phyloP scores from a whole-genome alignment of 345 rosid species.

The Mercurialis annua region DNA sequence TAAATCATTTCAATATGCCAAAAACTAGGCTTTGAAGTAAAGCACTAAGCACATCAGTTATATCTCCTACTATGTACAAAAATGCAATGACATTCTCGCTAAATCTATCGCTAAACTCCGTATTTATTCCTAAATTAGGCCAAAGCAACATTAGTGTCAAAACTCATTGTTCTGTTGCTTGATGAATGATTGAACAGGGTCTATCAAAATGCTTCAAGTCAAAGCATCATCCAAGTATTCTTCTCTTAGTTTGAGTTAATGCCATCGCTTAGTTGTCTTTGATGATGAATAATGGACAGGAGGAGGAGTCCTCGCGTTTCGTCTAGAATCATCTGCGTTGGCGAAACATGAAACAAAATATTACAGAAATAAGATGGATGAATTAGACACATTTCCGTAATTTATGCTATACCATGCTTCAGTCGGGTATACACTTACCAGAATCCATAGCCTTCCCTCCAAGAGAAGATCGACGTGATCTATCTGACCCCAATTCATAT shows the following conservation, averaged over 20 bases:
- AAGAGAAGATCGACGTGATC: slow-evolving; percentile 72
- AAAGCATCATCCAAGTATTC: slow-evolving; percentile 26
- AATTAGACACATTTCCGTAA: too few relatives aligned
- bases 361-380: slow-evolving; percentile 3
- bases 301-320: slow-evolving; percentile 81
- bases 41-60: slow-evolving; percentile 7
- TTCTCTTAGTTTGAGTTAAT: slow-evolving; percentile 1
- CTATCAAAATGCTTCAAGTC: slow-evolving; percentile 42
- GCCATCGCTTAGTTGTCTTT: slow-evolving; percentile 10
- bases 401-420: too few relatives aligned
- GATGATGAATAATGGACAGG: slow-evolving; percentile 25
- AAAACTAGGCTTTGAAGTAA: not conserved
- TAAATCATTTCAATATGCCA: not conserved
- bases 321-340: slow-evolving; percentile 38
- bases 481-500: slow-evolving; percentile 36
- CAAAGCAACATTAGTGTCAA: not conserved
- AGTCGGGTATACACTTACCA: slow-evolving; percentile 40
- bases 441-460: slow-evolving; percentile 60
- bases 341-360: slow-evolving; percentile 6
- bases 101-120: not conserved
- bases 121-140: slow-evolving; percentile 6
- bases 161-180: not conserved
- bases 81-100: not conserved
- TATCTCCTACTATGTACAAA: slow-evolving; percentile 2
- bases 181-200: not conserved